phyloP scores from a whole-genome alignment of 352 stramenopile species.

The Phytophthora pluvialis region DNA sequence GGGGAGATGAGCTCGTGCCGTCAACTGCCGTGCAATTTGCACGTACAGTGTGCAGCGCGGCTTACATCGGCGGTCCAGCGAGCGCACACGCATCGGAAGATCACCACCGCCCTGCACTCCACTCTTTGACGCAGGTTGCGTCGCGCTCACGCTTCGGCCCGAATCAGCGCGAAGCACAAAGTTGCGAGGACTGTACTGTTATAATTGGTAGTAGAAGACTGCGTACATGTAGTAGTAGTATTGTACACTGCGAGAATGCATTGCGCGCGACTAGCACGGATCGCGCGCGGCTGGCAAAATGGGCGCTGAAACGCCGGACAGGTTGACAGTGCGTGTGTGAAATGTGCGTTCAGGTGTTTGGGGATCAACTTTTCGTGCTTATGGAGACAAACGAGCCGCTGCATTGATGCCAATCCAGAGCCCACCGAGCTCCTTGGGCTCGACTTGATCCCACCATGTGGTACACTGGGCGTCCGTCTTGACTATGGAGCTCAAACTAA shows the following conservation, averaged over 20 bases:
- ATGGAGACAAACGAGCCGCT: conserved; percentile 2
- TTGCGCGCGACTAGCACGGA: conserved; percentile 11
- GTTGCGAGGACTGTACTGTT: no score
- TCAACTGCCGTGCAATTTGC: background rate
- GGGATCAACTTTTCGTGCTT: background rate
- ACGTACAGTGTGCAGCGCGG: conserved; percentile 5
- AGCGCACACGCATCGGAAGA: conserved; percentile 12
- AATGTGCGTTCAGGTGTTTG: conserved; percentile 5
- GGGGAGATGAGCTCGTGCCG: background rate
- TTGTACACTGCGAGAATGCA: background rate
- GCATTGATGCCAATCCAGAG: background rate
- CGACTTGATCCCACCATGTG: background rate
- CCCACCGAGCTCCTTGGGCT: background rate
- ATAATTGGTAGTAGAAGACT: no score
- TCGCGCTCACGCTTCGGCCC: conserved; percentile 1
- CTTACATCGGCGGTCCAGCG: background rate
- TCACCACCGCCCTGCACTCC: background rate
- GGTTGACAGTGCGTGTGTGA: background rate
- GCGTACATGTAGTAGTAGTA: no score
- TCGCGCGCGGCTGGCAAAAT: conserved; percentile 13
- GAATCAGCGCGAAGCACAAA: background rate
- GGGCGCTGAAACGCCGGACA: conserved; percentile 7
- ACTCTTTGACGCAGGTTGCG: conserved; percentile 10
- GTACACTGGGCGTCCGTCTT: conserved; percentile 1
- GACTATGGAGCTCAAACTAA: conserved; percentile 1